Conservation (phyloP, 352 stramenopile genomes). For the Blastocystis sp. region DNA sequence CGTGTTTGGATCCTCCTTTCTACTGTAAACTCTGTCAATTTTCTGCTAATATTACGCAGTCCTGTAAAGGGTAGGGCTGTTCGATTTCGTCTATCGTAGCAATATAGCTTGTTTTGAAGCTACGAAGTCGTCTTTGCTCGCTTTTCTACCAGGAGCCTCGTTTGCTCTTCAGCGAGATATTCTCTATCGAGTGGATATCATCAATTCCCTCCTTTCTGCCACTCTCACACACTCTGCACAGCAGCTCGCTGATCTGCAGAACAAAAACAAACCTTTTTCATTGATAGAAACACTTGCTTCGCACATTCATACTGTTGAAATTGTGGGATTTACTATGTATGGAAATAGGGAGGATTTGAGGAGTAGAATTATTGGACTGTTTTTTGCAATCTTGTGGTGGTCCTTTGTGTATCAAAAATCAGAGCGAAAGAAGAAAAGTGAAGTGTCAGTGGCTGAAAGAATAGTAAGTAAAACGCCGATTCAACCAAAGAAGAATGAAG, state of each 20-base stretch:
- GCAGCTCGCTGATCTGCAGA: neutral
- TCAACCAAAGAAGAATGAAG: neutral
- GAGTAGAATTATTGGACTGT: neutral
- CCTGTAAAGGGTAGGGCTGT: neutral
- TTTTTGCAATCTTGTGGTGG: neutral
- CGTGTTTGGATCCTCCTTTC: neutral
- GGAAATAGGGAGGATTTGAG: neutral
- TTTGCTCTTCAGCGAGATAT: slow-evolving; percentile 19
- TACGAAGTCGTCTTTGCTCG: neutral
- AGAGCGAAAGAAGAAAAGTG: neutral
- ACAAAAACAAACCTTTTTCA: neutral
- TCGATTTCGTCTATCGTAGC: neutral
- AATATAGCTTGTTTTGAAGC: neutral
- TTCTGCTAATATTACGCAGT: neutral
- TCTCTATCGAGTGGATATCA: slow-evolving; percentile 16
- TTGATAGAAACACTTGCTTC: neutral
- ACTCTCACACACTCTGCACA: neutral
- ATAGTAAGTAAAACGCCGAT: neutral
- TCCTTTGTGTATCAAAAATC: neutral
- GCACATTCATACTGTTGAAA: neutral
- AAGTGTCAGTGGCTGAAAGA: neutral
- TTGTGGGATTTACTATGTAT: neutral
- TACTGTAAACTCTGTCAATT: slow-evolving; percentile 25
- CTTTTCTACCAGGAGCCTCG: neutral
- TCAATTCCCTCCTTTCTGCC: neutral